Conservation (phyloP, 768 basidiomycete species). For the Auricularia sp. region DNA sequence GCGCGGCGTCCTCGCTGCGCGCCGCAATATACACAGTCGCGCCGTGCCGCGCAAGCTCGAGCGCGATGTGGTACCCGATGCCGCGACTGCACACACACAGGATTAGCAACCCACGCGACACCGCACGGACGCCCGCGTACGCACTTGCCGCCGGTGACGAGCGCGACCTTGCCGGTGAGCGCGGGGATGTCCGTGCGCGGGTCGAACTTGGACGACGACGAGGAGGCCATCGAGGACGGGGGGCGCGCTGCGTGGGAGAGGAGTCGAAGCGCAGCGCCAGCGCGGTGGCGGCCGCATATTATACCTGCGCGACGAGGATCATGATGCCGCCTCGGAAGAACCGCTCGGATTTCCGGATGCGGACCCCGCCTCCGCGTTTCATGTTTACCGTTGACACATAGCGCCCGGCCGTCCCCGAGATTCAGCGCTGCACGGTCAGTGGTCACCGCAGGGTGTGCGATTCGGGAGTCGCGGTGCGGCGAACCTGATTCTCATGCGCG, state of each 20-base stretch:
- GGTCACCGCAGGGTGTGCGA: too few species aligned
- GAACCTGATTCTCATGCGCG: too few species aligned
- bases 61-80: conserved; percentile 42
- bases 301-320: too few species aligned
- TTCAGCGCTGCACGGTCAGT: too few species aligned
- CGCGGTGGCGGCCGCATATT: too few species aligned
- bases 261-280: neutral
- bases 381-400: too few species aligned
- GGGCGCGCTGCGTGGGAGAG: too few species aligned
- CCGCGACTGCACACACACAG: conserved; percentile 26
- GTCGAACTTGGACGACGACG: conserved; percentile 19
- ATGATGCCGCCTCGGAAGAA: too few species aligned
- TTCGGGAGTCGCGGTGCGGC: too few species aligned
- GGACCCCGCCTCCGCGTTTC: too few species aligned
- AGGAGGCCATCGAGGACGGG: neutral
- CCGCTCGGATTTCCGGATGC: too few species aligned
- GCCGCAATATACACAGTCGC: conserved; percentile 28
- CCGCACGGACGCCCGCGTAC: conserved; percentile 8
- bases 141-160: conserved; percentile 54
- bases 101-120: conserved; percentile 16
- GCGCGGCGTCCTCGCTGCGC: neutral
- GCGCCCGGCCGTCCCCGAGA: too few species aligned
- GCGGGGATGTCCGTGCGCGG: conserved; percentile 34
- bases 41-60: conserved; percentile 42
- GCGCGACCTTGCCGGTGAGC: conserved; percentile 39